Base-by-base conservation (phyloP, 345 rosid genomes). In the Hevea brasiliensis region DNA sequence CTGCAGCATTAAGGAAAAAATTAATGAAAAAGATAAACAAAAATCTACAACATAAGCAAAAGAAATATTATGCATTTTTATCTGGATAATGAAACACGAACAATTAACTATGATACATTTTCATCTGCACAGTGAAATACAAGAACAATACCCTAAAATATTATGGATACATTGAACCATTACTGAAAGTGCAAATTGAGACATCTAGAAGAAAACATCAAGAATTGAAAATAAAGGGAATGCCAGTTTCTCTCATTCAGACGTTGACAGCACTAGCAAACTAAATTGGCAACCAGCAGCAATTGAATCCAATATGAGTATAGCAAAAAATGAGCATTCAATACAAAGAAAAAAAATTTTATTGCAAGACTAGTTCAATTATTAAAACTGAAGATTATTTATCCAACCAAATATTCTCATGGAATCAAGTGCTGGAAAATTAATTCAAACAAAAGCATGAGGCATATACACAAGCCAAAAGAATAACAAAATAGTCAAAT, bases 1-100 rank as follows among this genome's bases (percentile, higher is more conserved):
- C 98, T 92, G 81, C 61, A 76, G 29, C 27, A 72, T 23, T 62
- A 61, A 61, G 23, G 60, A 35, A 23, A 59, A 50, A 42, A 66
- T 32, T 44, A 18, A 69, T 44, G 42, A 76, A 59, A 58, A 5
- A 41, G 23, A 42, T 64, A 67, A 59, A 37, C 12, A n/a, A 68
- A 37, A 61, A 72, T 51, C 53, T 26, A 54, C 8, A 18, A 54
- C 48, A 65, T 44, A 11, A 6, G 17, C 45, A 51, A 14, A 0
- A 35, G n/a, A 68, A 58, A 44, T 13, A 45, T 44, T 21, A 48
- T 15, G 47, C 54, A 53, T 3, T 41, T 32, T 70, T 41, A 51
- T 72, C 65, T 29, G 76, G 29, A 27, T 32, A 45, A 29, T 41
- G 29, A 32, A 32, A 32, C 37, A 32, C 37, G 37, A 32, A 32